phyloP scores from a whole-genome alignment of 306 rosid species.

The Geum urbanum region DNA sequence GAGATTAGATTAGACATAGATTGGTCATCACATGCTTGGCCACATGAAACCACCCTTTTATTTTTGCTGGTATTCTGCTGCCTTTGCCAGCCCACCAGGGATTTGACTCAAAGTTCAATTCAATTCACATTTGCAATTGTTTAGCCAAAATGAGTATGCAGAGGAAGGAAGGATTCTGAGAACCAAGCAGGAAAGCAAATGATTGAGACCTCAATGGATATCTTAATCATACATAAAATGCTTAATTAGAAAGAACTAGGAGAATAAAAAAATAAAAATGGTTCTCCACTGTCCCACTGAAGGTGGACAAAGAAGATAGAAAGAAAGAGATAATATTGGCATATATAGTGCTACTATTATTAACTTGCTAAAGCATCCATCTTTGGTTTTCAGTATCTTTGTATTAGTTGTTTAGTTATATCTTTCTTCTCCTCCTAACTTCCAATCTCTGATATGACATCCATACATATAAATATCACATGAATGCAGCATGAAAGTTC shows the following conservation, averaged over 20 bases:
- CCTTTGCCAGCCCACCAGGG: constrained; percentile 8
- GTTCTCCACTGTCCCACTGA: constrained; percentile 33
- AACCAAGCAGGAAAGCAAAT: neutral
- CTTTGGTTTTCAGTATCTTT: neutral
- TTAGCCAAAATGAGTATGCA: neutral
- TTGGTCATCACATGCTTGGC: constrained; percentile 7
- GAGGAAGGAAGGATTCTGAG: neutral
- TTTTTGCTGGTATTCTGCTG: constrained; percentile 1
- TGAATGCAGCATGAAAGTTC: neutral
- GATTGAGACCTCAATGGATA: neutral
- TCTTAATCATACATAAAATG: neutral
- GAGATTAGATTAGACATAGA: neutral
- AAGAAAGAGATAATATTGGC: neutral
- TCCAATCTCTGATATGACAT: constrained; percentile 28
- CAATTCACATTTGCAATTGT: constrained; percentile 4
- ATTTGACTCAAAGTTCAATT: constrained; percentile 14
- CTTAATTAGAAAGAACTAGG: constrained; percentile 19
- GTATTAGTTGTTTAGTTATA: neutral
- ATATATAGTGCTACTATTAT: neutral
- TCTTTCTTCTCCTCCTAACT: neutral
- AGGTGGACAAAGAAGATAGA: constrained; percentile 25
- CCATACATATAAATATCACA: neutral
- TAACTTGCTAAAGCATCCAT: neutral
- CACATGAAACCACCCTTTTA: constrained; percentile 1
- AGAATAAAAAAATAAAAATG: constrained; percentile 24